These are phyloP conservation scores for Coniferiporia sulphurascens DNA, from an alignment of 1,284 basidiomycete species.

Conservation along the genomic window DNA sequence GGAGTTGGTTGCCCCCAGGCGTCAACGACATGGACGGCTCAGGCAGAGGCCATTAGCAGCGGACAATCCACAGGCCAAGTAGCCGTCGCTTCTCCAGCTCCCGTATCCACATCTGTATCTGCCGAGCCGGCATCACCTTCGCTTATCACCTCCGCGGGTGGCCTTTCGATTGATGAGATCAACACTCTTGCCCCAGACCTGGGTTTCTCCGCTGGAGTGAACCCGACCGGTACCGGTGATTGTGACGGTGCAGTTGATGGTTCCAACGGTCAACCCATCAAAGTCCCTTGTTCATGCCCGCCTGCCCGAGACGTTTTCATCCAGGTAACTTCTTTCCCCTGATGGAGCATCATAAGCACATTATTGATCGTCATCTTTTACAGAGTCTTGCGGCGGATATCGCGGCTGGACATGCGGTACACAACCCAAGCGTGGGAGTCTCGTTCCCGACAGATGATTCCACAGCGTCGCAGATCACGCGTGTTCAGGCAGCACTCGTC, in stretches of 20 bases:
- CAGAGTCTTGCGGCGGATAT: constrained; percentile 23
- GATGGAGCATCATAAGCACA: too few relatives aligned
- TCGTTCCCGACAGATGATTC: constrained; percentile 25
- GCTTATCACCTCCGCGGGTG: background rate
- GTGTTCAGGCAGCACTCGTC: constrained; percentile 23
- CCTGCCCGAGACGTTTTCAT: constrained; percentile 32
- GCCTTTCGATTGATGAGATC: constrained; percentile 14
- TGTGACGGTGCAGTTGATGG: constrained; percentile 28
- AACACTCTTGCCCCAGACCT: constrained; percentile 18
- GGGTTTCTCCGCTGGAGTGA: constrained; percentile 19
- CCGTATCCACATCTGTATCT: background rate
- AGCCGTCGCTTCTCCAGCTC: background rate
- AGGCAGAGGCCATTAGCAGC: constrained; percentile 20
- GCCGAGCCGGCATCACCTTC: constrained; percentile 2
- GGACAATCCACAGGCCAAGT: background rate
- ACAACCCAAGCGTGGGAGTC: constrained; percentile 26
- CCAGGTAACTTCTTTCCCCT: constrained; percentile 18
- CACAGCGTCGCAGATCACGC: constrained; percentile 17
- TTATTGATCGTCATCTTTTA: background rate
- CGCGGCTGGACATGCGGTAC: constrained; percentile 25
- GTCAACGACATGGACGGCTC: constrained; percentile 23
- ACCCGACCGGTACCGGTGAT: constrained; percentile 24
- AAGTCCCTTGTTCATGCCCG: constrained; percentile 32
- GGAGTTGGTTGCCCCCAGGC: constrained; percentile 25
- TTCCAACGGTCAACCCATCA: constrained; percentile 27